Conservation (phyloP, 108 stramenopile species). For the Stephanodiscus triporus region DNA sequence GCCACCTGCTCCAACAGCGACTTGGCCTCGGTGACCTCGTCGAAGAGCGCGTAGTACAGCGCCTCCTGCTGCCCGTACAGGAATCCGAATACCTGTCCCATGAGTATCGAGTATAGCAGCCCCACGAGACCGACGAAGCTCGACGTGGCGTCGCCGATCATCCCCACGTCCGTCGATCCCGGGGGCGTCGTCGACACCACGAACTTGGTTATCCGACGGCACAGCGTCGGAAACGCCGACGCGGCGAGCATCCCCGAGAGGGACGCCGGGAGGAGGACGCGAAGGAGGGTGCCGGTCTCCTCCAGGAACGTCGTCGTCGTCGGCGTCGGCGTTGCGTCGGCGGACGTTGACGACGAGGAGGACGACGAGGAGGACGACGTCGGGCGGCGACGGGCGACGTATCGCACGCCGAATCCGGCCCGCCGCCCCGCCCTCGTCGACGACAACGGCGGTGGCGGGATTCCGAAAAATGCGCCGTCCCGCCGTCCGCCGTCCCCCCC, state of each 20-base stretch:
- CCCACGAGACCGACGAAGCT: conserved; percentile 48
- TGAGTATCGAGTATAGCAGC: conserved; percentile 75
- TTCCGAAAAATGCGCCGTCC: no score
- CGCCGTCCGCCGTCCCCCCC: no score
- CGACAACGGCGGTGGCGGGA: no score
- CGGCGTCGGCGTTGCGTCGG: no score
- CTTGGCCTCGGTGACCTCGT: conserved; percentile 87
- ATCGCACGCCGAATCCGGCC: no score
- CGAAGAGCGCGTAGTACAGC: conserved; percentile 79
- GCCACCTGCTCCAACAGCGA: conserved; percentile 84
- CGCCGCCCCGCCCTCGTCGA: no score
- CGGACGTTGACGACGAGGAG: no score
- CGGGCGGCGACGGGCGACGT: no score
- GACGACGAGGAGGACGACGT: no score
- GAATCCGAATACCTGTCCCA: conserved; percentile 70
- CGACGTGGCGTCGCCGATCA: conserved; percentile 34
- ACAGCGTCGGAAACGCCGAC: conserved; percentile 24
- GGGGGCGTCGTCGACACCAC: conserved; percentile 24
- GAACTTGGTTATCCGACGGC: conserved; percentile 27
- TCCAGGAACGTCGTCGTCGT: no score
- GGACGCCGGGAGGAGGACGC: conserved; percentile 44
- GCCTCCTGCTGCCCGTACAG: conserved; percentile 59
- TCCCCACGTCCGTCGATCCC: conserved; percentile 18
- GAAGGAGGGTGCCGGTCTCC: conserved; percentile 28
- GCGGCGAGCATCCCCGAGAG: conserved; percentile 31